Percentiles rank a stretch among this genome's conserved stretches.
These are phyloP conservation scores for Komagataella populi DNA, from an alignment of 805 yeast genomes.

Conservation along the genomic window DNA sequence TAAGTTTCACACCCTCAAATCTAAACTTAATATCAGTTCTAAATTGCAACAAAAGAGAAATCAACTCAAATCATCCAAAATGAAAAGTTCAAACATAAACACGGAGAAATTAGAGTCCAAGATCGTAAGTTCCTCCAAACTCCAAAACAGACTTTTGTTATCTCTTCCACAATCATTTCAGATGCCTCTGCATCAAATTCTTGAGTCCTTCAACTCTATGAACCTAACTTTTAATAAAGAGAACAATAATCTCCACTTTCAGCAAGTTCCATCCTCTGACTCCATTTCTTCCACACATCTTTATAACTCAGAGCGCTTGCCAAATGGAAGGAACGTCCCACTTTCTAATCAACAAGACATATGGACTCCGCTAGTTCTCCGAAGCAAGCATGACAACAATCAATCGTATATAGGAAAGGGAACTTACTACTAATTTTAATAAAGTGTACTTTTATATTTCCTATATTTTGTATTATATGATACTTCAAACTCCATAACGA, in stretches of 20 bases:
- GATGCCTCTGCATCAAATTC: not conserved
- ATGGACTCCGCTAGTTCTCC: not conserved
- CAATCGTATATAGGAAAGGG: not conserved
- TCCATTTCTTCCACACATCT: not conserved
- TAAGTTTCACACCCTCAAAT: slow-evolving; percentile 8
- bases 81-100: not conserved
- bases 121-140: not conserved
- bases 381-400: not conserved
- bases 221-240: slow-evolving; percentile 3
- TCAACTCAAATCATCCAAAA: not conserved
- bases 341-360: not conserved
- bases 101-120: not conserved
- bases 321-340: slow-evolving; percentile 3
- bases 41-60: not conserved
- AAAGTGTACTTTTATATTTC: not conserved
- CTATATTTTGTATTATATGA: not conserved
- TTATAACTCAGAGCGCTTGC: slow-evolving; percentile 1
- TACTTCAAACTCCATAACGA: not conserved
- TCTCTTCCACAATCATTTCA: not conserved
- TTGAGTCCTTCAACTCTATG: not conserved
- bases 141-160: not conserved
- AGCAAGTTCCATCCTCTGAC: not conserved
- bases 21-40: slow-evolving; percentile 9
- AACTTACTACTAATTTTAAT: not conserved
- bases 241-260: slow-evolving; percentile 2